Percentiles rank a stretch among this genome's conserved stretches.
phyloP scores from a whole-genome alignment of 2,329 filamentous ascomycete genomes.

The Exophiala spinifera region DNA sequence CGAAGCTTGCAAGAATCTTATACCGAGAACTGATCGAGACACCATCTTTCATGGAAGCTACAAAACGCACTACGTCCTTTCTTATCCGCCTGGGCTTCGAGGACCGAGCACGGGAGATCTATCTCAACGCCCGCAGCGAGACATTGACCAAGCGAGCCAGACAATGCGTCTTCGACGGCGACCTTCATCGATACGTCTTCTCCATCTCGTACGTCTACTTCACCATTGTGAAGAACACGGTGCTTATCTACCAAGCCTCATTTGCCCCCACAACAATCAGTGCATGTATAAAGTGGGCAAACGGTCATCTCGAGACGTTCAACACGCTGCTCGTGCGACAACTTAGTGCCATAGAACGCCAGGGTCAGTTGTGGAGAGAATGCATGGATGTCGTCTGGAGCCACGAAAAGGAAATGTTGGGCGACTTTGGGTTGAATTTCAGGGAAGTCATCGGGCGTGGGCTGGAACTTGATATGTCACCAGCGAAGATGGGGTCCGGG shows the following conservation, averaged over 20 bases:
- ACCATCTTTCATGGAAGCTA: slow-evolving; percentile 72
- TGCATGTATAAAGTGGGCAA: slow-evolving; percentile 97
- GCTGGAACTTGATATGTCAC: slow-evolving; percentile 27
- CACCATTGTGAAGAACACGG: slow-evolving; percentile 87
- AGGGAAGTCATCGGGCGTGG: slow-evolving; percentile 70
- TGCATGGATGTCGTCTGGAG: slow-evolving; percentile 79
- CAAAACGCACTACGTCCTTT: slow-evolving; percentile 79
- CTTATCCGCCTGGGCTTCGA: slow-evolving; percentile 84
- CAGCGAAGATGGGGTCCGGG: background rate
- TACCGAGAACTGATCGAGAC: slow-evolving; percentile 73
- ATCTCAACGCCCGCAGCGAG: slow-evolving; percentile 73
- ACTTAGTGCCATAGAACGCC: slow-evolving; percentile 77
- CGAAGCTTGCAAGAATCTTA: slow-evolving; percentile 71
- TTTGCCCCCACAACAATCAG: slow-evolving; percentile 87
- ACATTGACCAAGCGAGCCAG: slow-evolving; percentile 79
- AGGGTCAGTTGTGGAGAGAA: slow-evolving; percentile 72
- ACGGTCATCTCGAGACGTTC: slow-evolving; percentile 87
- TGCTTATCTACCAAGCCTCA: slow-evolving; percentile 79
- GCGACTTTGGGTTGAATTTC: slow-evolving; percentile 88
- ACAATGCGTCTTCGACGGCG: slow-evolving; percentile 92
- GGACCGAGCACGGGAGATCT: slow-evolving; percentile 81
- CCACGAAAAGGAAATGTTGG: slow-evolving; percentile 70
- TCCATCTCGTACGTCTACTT: slow-evolving; percentile 96
- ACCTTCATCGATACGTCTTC: slow-evolving; percentile 89
- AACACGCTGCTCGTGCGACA: slow-evolving; percentile 79